Percentiles rank a stretch among this genome's conserved stretches.
Conservation (phyloP, 2,329 filamentous ascomycete species). For the Pestalotiopsis sp. region DNA sequence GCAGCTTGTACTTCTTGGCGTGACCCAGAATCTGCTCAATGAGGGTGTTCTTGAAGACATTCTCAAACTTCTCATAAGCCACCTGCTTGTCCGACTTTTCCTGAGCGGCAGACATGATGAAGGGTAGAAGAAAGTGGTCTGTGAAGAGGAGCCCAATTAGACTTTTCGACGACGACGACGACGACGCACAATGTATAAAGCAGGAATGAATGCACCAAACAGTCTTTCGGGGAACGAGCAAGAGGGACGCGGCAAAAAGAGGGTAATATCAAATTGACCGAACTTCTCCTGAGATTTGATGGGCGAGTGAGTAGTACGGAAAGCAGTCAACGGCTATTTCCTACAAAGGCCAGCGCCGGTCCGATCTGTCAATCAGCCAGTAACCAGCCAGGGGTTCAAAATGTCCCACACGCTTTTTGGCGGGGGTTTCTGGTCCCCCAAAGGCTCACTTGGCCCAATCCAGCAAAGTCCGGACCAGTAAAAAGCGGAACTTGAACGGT, state of each 20-base stretch:
- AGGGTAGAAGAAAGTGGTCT: background rate
- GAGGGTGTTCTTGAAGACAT: slow-evolving; percentile 77
- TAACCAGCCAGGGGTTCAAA: background rate
- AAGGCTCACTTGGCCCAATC: background rate
- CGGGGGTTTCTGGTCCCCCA: background rate
- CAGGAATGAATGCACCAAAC: background rate
- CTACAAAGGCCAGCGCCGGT: background rate
- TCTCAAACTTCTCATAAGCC: slow-evolving; percentile 84
- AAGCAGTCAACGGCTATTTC: background rate
- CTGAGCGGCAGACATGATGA: background rate
- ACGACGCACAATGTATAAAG: background rate
- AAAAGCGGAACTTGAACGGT: background rate
- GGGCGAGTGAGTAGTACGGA: background rate
- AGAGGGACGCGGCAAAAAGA: background rate
- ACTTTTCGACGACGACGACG: background rate
- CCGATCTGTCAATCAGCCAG: background rate
- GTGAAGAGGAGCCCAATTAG: background rate
- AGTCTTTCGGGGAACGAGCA: background rate
- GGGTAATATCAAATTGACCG: background rate
- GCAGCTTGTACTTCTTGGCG: slow-evolving; percentile 79
- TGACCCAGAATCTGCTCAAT: slow-evolving; percentile 79
- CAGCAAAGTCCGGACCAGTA: background rate
- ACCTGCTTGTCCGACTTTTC: slow-evolving; percentile 66
- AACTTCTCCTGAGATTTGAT: background rate
- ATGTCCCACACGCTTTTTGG: background rate